Base-by-base conservation (phyloP, 441 rosid genomes). In the Populus hybrid region DNA sequence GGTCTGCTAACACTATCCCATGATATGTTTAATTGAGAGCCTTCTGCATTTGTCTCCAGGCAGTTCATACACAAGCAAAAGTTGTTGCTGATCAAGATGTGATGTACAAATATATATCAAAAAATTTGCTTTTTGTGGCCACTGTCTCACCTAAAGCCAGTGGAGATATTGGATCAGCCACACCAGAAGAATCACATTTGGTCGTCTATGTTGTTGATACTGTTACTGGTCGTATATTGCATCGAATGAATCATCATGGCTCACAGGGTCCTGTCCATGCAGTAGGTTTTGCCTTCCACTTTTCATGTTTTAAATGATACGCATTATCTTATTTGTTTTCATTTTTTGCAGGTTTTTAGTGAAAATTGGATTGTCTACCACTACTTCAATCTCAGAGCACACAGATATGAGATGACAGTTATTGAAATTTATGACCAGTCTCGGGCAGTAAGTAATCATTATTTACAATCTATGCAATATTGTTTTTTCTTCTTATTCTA, bases 291-390 rank as follows among this genome's bases (percentile, higher is more conserved):
- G 74, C 50, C 20, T 74, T 74, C 46, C 8, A 20, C 77, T 72
- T 73, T 75, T 59, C 23, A 57, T 77, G 12, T 59, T 70, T 69
- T 35, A 36, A 53, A 74, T 77, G 26, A 74, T 26, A 42, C 74
- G 71, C 73, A n/a, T 36, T 71, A 81, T 63, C 79, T 86, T 57
- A 84, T 66, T 63, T 57, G 30, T 82, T 71, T 57, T 57, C 40
- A 61, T 67, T 71, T 78, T 84, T 88, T 6, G 81, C 88, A 97
- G 99, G 97, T 97, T 65, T 86, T 94, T 57, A 97, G 99, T 82
- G 99, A 97, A 81, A 97, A 94, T 79, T 97, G 99, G 99, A 95
- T 94, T 84, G 92, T 97, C 57, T 97, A 94, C 87, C 99, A 97
- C 90, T 92, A 94, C 82, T 97, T 97, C 87, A 97, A 94, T 84